Evolutionary conservation across 78 protist species (phyloP).

Genomic region (Mantamonas sphyraenae): DNA sequence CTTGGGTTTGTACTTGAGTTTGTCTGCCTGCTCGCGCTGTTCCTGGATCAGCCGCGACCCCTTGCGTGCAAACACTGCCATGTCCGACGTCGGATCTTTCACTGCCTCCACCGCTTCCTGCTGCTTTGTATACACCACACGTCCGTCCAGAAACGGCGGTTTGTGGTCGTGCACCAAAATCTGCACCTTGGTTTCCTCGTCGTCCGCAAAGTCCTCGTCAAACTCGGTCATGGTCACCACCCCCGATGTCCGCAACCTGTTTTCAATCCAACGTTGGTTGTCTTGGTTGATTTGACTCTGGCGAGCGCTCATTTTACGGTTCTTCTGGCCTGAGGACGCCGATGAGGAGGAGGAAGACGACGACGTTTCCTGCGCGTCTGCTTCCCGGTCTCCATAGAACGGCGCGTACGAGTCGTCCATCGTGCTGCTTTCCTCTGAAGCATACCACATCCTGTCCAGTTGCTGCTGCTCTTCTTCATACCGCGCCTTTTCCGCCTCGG

Average conservation of each 20-base stretch:
- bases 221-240: conserved; percentile 36
- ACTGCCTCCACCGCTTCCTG: conserved; percentile 69
- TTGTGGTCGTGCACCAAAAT: conserved; percentile 64
- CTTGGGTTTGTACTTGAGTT: not conserved
- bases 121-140: conserved; percentile 43
- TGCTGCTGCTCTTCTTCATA: conserved; percentile 23
- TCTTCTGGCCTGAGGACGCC: not conserved
- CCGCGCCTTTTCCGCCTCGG: not conserved
- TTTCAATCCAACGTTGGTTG: conserved; percentile 61
- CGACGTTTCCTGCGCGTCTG: not conserved
- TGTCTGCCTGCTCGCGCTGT: conserved; percentile 47
- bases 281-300: conserved; percentile 34
- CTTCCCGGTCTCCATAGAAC: not conserved
- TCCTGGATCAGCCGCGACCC: conserved; percentile 58
- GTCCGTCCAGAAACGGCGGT: conserved; percentile 93
- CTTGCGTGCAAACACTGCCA: conserved; percentile 69
- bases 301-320: not conserved
- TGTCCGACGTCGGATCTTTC: conserved; percentile 81
- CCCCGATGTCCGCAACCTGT: conserved; percentile 57
- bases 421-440: not conserved
- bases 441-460: conserved; percentile 27
- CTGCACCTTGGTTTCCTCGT: conserved; percentile 25
- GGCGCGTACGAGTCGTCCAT: not conserved
- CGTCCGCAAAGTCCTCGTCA: conserved; percentile 15
- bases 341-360: not conserved